These are phyloP conservation scores for Alectoria sarmentosa DNA, from an alignment of 495 filamentous ascomycete genomes.

Conservation along the genomic window DNA sequence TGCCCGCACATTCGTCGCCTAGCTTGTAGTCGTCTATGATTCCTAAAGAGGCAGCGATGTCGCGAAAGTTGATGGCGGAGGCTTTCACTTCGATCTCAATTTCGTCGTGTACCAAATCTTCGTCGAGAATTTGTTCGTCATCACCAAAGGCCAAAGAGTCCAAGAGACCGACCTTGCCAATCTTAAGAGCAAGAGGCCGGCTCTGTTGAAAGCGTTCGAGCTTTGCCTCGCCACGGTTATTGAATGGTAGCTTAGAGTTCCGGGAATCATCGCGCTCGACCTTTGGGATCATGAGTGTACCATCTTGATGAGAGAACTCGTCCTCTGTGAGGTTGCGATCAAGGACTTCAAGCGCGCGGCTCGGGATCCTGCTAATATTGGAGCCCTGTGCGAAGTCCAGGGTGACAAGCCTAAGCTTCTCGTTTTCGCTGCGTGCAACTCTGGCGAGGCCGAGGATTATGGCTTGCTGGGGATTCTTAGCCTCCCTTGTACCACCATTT, in stretches of 20 bases:
- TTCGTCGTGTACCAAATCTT: constrained; percentile 28
- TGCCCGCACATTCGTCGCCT: constrained; percentile 28
- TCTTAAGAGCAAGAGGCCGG: constrained; percentile 24
- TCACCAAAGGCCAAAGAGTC: constrained; percentile 26
- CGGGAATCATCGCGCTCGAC: constrained; percentile 19
- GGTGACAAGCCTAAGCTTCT: constrained; percentile 16
- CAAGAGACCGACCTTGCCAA: constrained; percentile 24
- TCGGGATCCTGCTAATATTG: constrained; percentile 5
- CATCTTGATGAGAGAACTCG: constrained; percentile 22
- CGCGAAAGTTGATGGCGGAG: constrained; percentile 31
- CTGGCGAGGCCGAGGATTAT: constrained; percentile 15
- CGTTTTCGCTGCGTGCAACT: constrained; percentile 18
- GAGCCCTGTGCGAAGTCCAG: constrained; percentile 13
- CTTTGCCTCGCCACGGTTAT: constrained; percentile 13
- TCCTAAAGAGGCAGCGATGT: constrained; percentile 30
- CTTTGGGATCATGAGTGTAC: constrained; percentile 18
- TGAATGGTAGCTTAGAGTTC: constrained; percentile 19
- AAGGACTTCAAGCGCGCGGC: constrained; percentile 10
- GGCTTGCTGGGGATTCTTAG: constrained; percentile 20
- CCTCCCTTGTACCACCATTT: constrained; percentile 22
- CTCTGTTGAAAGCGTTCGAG: constrained; percentile 20
- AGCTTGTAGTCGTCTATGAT: constrained; percentile 29
- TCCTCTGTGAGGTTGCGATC: constrained; percentile 17
- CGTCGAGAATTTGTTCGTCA: constrained; percentile 25
- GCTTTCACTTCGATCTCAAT: constrained; percentile 30